phyloP scores from a whole-genome alignment of 805 yeast species.

The Zygoascus biomembranicola region DNA sequence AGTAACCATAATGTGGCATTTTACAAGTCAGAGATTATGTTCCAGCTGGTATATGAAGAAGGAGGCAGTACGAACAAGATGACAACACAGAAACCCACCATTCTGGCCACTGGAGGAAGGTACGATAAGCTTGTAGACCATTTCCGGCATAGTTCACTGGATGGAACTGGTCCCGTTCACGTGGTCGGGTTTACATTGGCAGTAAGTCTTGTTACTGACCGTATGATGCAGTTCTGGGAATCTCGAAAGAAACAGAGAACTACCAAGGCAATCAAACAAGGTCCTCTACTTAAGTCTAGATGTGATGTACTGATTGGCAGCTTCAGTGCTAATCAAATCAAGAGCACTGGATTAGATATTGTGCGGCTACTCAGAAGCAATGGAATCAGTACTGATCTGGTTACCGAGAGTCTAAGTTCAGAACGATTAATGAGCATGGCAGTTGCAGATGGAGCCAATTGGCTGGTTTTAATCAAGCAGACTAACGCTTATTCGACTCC shows the following conservation, averaged over 20 bases:
- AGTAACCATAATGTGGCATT: constrained; percentile 75
- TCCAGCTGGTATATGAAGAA: constrained; percentile 70
- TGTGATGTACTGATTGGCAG: constrained; percentile 80
- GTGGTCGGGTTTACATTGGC: constrained; percentile 88
- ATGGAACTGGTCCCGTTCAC: constrained; percentile 32
- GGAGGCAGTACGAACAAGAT: constrained; percentile 8
- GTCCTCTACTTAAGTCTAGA: constrained; percentile 36
- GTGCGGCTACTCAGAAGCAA: constrained; percentile 61
- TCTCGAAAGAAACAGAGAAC: constrained; percentile 29
- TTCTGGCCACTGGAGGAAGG: constrained; percentile 90
- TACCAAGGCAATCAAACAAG: constrained; percentile 19
- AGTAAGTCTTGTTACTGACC: constrained; percentile 52
- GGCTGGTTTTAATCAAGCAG: constrained; percentile 74
- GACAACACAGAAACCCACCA: constrained; percentile 11
- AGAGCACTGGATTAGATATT: constrained; percentile 55
- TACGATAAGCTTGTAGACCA: constrained; percentile 67
- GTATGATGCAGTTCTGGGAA: constrained; percentile 33
- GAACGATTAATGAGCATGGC: constrained; percentile 67
- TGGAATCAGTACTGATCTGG: constrained; percentile 72
- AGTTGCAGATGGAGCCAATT: constrained; percentile 57
- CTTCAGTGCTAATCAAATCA: constrained; percentile 47
- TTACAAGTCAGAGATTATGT: constrained; percentile 78
- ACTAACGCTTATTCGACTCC: constrained; percentile 35
- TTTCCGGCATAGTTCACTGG: constrained; percentile 49
- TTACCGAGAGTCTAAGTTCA: constrained; percentile 27